Conservation (phyloP, 768 basidiomycete species). For the Pleurotus giganteus region DNA sequence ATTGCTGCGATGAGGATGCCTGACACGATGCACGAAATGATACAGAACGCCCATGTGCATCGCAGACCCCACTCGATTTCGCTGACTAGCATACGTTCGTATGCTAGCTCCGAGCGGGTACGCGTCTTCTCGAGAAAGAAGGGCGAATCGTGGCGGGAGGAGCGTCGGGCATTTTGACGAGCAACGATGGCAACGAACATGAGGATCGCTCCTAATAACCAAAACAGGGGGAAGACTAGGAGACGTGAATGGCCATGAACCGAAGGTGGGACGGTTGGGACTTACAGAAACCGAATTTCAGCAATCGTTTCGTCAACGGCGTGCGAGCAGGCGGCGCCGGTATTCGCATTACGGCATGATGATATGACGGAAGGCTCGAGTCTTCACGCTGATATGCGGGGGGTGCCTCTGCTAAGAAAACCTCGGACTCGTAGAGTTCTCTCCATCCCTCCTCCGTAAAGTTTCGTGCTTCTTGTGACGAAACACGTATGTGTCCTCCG, state of each 20-base stretch:
- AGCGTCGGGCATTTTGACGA: background rate
- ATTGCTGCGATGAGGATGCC: constrained; percentile 1
- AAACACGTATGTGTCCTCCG: background rate
- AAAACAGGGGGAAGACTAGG: constrained; percentile 6
- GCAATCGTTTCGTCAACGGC: constrained; percentile 1
- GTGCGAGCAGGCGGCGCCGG: background rate
- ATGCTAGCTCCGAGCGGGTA: background rate
- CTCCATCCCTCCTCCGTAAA: constrained; percentile 5
- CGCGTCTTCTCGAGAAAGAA: constrained; percentile 3
- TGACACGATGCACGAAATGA: constrained; percentile 7
- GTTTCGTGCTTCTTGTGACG: background rate
- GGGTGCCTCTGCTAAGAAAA: background rate
- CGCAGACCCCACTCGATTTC: constrained; percentile 6
- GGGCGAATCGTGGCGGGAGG: background rate
- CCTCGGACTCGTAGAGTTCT: constrained; percentile 5
- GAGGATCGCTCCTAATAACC: background rate
- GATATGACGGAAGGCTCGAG: constrained; percentile 3
- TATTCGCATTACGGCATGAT: background rate
- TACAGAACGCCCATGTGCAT: constrained; percentile 2
- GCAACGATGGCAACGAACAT: constrained; percentile 6
- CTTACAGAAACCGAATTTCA: constrained; percentile 9
- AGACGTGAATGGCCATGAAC: background rate
- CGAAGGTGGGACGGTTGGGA: background rate
- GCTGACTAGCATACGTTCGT: constrained; percentile 2
- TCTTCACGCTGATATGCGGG: constrained; percentile 10